Base-by-base conservation (phyloP, 2,329 filamentous ascomycete genomes). In the Verticillium nubilum region DNA sequence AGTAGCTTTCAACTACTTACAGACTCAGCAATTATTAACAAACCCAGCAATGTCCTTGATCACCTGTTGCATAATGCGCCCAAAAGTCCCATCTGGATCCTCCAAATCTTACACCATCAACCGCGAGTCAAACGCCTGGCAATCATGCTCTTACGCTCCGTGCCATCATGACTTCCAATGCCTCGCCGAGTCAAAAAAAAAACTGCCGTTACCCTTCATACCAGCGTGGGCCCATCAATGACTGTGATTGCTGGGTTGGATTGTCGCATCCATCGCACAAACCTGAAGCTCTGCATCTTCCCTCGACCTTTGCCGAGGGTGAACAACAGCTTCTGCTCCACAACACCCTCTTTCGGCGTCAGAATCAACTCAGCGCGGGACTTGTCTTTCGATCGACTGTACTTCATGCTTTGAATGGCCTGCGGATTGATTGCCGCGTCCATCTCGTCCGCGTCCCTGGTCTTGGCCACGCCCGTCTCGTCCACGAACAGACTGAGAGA, bases 211-310 rank as follows among this genome's bases (percentile, higher is more conserved):
- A 10, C 9, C 42, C 42, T 19, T 50, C 10, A 50, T 19, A 5
- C 7, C 19, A 50, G 19, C 9, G 9, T 23, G 12, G 19, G 42
- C 3, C 42, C 19, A 25, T 23, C 42, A 19, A 60, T n/a, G 23
- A 62, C 56, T 54, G 60, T 54, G 23, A 63, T 59, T 2, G 52
- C 56, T 15, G 35, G 23, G 26, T 62, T 63, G 54, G 53, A 57
- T 10, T n/a, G 26, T 29, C 56, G 57, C 26, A 63, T 35, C 60
- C 60, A 63, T 3, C 50, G 35, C 26, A 60, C 60, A 42, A 63
- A 63, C 56, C 61, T 63, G 13, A 47, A 35, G 19, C 53, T 59
- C 27, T 62, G 60, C 31, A 60, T 54, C 33, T 61, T 19, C 54
- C 25, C 17, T 33, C 26, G 29, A 62, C 61, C 17, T 17, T 25